Evolutionary conservation across 768 basidiomycete genomes (phyloP), one percentile per base, ranked within the genome.

Genomic region (Lenzites betulinus): DNA sequence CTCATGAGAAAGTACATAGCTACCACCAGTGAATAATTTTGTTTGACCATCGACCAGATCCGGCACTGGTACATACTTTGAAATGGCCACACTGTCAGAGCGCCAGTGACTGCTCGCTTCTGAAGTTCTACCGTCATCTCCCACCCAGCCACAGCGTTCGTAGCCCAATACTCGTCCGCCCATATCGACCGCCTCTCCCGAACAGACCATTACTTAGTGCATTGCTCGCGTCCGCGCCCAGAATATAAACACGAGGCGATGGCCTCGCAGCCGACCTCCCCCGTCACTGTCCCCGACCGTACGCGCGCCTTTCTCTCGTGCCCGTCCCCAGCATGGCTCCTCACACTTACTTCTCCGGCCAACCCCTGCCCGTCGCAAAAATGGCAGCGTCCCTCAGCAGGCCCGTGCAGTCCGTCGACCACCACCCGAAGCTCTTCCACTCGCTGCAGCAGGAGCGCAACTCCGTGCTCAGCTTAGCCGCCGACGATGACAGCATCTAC

Each of bases 391-490:
- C 60, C 0, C 66, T 67, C 6, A 64, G 55, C 51, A 62, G 63
- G 23, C 58, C 51, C 35, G 20, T 39, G 6, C 57, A 56, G 23
- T 13, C 20, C 41, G 43, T 39, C 4, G 52, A 59, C 16, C 52
- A 35, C 7, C 63, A 49, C 11, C 70, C 69, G 1, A 60, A 59
- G 22, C 80, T 90, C 1, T 69, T 84, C 6, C 91, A 93, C 71
- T 86, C 88, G 3, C 78, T 93, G n/a, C 80, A 86, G 63, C 86
- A 90, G 71, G 76, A 81, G 38, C 60, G 81, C 50, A 86, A 81
- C 70, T 92, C 91, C 7, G 84, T 93, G 3, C 77, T 93, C 30
- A 87, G 89, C 69, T 76, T 93, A 15, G 89, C 88, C 26, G 87
- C 92, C 2, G 88, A 88, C 69, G 80, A 81, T 7, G 70, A 77